Evolutionary conservation across 2,329 filamentous ascomycete species (phyloP), one percentile per base, ranked within the genome.

Genomic region (Chaetomiaceae sp.): DNA sequence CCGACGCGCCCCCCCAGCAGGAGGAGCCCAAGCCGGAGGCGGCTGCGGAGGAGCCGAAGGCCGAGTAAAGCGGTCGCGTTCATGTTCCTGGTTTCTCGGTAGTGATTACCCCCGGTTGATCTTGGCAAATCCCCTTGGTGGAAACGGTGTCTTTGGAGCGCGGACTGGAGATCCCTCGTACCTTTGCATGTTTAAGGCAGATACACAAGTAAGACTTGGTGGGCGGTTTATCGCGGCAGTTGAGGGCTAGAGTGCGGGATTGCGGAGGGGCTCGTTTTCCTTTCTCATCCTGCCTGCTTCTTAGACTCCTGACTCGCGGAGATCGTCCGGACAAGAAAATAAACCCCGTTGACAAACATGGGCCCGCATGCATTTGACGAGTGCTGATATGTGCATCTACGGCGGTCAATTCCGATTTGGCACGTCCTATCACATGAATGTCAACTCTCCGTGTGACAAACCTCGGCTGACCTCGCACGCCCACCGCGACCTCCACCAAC

Each of bases 31-130:
- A 81, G 55, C 67, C 81, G 50, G 71, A 72, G 54, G 70, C 72
- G 51, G 67, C 72, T 48, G 58, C 73, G 46, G 78, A 82, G 67
- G 87, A 88, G 76, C 69, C 78, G 61, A 89, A 88, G 81, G 68
- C 74, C 60, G 78, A 81, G 72, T 81, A 79, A n/a, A 75, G 69
- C 51, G 50, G 52, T 48, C 38, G 47, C 46, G 52, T 63, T 60
- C 60, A 59, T 60, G 64, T 64, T 55, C 47, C 52, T 64, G 64
- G 62, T 65, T 60, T 67, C 60, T 65, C 60, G 65, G 64, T 68
- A 59, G 65, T 61, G 66, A 65, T 65, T 67, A 63, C 60, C 66
- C 64, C 63, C 65, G 66, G 66, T 65, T 65, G 64, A 65, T 32
- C 58, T 54, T 58, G 58, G 56, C 51, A 56, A 59, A 55, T 47